Percentiles rank a stretch among this genome's conserved stretches.
phyloP scores from a whole-genome alignment of 345 rosid species.

The Garcia nutans region DNA sequence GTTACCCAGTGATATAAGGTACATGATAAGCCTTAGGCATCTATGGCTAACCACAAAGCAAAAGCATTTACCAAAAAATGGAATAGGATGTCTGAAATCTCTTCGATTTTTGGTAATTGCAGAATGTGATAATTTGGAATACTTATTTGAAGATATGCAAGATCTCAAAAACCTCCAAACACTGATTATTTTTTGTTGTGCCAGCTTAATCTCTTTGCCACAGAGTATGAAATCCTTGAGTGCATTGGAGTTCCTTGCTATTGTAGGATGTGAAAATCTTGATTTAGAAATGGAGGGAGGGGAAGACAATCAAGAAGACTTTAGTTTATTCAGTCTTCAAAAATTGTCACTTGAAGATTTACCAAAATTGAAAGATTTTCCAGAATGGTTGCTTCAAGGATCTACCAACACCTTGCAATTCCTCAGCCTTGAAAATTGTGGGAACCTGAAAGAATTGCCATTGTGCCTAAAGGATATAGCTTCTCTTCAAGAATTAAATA shows the following conservation, averaged over 20 bases:
- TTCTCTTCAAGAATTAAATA: background rate
- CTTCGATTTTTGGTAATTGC: constrained; percentile 15
- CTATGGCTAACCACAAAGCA: constrained; percentile 26
- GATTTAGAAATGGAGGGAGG: constrained; percentile 6
- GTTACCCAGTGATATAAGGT: constrained; percentile 19
- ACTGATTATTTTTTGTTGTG: constrained; percentile 16
- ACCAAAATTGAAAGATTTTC: background rate
- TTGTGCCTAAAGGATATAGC: too few species aligned
- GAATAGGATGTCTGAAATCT: constrained; percentile 28
- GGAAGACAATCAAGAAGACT: background rate
- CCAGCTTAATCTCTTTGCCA: constrained; percentile 14
- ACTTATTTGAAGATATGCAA: constrained; percentile 17
- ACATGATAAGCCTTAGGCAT: constrained; percentile 25
- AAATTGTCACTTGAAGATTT: background rate
- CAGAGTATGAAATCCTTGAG: background rate
- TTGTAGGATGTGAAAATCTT: constrained; percentile 24
- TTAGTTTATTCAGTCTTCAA: background rate
- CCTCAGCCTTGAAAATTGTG: background rate
- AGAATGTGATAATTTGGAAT: constrained; percentile 17
- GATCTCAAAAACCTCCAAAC: constrained; percentile 16
- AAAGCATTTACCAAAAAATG: constrained; percentile 9
- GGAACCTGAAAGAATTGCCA: background rate
- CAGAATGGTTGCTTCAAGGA: background rate
- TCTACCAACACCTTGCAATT: background rate
- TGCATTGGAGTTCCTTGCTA: constrained; percentile 16